Evolutionary conservation across 169 alveolate species (phyloP).

Genomic region (Theileria orientalis): DNA sequence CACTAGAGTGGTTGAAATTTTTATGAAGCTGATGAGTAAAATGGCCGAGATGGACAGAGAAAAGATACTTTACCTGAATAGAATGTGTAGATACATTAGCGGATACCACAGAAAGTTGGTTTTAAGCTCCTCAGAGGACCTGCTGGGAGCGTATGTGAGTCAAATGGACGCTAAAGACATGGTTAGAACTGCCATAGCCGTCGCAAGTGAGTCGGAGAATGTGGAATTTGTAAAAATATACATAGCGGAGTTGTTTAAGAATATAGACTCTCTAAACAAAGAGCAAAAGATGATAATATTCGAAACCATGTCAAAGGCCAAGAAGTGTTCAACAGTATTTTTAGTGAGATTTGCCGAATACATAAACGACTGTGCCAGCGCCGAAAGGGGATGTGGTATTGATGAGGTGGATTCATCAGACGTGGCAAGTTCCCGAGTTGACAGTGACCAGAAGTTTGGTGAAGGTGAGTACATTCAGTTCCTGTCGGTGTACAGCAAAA

Average conservation of each 20-base stretch:
- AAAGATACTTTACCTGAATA: conserved; percentile 37
- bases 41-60: conserved; percentile 4
- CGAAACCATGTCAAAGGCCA: conserved; percentile 18
- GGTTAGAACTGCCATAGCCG: conserved; percentile 31
- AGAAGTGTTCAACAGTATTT: conserved; percentile 38
- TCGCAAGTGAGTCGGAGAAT: conserved; percentile 20
- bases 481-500: conserved; percentile 26
- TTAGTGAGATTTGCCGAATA: conserved; percentile 13
- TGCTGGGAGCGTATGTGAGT: conserved; percentile 17
- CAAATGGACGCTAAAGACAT: conserved; percentile 34
- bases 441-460: not conserved
- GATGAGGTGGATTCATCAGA: not conserved
- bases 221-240: conserved; percentile 56
- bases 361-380: not conserved
- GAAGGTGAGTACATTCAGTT: conserved; percentile 19
- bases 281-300: conserved; percentile 38
- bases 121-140: conserved; percentile 25
- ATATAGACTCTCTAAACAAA: not conserved
- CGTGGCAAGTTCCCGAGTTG: too few relatives aligned
- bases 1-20: conserved; percentile 33
- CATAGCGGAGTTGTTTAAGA: conserved; percentile 27
- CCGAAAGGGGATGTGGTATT: not conserved
- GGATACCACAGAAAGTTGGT: conserved; percentile 52
- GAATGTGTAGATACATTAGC: conserved; percentile 34
- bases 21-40: conserved; percentile 29